These are phyloP conservation scores for Setomelanomma holmii DNA, from an alignment of 2,329 filamentous ascomycete species.

Conservation along the genomic window DNA sequence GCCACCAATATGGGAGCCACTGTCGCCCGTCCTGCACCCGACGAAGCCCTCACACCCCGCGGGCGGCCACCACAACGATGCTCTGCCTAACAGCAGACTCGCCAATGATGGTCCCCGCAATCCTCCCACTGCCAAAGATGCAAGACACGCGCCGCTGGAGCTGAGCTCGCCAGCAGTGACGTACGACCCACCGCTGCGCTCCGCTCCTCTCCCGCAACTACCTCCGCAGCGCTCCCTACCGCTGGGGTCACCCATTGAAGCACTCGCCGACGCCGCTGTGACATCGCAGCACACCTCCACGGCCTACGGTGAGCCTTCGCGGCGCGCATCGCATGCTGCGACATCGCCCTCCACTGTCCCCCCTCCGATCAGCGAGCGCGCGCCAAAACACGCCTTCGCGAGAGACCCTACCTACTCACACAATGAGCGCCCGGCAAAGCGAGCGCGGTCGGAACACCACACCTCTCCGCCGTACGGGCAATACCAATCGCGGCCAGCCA, in stretches of 20 bases:
- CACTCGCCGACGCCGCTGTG: conserved; percentile 52
- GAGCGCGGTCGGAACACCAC: conserved; percentile 65
- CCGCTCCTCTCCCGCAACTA: conserved; percentile 30
- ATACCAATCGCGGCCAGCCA: conserved; percentile 53
- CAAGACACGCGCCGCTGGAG: conserved; percentile 15
- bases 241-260: conserved; percentile 51
- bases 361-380: conserved; percentile 28
- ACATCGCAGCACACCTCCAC: conserved; percentile 48
- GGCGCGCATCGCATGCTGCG: conserved; percentile 27
- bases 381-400: conserved; percentile 28
- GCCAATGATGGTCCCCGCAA: conserved; percentile 15
- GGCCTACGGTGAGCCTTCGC: conserved; percentile 29
- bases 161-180: conserved; percentile 17
- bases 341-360: conserved; percentile 27
- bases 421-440: conserved; percentile 63
- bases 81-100: conserved; percentile 11
- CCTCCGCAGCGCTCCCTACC: conserved; percentile 29
- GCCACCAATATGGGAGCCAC: conserved; percentile 44
- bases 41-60: conserved; percentile 30
- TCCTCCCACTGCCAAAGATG: conserved; percentile 1
- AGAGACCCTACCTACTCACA: conserved; percentile 16
- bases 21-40: conserved; percentile 41
- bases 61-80: conserved; percentile 18
- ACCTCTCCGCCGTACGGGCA: conserved; percentile 50
- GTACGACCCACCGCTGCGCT: conserved; percentile 24